A percentile compares a stretch with the other conserved stretches of the same genome.
Evolutionary conservation across 805 yeast genomes (phyloP).

Genomic region (Zygoascus flipseniorum): DNA sequence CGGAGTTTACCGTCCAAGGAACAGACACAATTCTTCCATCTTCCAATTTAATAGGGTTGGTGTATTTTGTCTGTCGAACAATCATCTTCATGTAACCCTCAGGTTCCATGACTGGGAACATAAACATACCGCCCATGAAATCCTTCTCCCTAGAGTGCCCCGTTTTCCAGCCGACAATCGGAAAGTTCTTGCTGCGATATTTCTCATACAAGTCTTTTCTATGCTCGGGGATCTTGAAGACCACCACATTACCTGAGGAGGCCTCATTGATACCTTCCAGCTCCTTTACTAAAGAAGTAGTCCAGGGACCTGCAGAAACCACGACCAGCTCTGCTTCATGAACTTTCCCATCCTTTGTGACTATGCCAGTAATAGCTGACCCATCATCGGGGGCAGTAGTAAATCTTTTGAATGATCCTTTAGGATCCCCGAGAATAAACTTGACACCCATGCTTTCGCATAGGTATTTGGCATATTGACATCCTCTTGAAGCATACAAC

Average conservation of each 20-base stretch:
- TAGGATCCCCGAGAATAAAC: slow-evolving; percentile 1
- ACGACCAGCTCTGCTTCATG: slow-evolving; percentile 5
- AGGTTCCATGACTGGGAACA: slow-evolving; percentile 6
- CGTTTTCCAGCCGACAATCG: slow-evolving; percentile 3
- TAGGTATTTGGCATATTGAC: slow-evolving; percentile 4
- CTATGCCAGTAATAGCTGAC: slow-evolving; percentile 1
- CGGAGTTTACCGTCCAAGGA: slow-evolving; percentile 3
- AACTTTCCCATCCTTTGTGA: slow-evolving; percentile 5
- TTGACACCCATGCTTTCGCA: slow-evolving; percentile 2
- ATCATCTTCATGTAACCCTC: slow-evolving; percentile 6
- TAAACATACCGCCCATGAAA: slow-evolving; percentile 4
- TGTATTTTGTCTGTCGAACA: slow-evolving; percentile 3
- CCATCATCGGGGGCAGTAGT: not conserved
- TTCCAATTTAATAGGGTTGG: slow-evolving; percentile 2
- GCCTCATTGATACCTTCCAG: slow-evolving; percentile 5
- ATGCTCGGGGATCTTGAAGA: slow-evolving; percentile 4
- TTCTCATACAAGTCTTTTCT: slow-evolving; percentile 5
- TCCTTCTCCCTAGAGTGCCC: slow-evolving; percentile 3
- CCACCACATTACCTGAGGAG: slow-evolving; percentile 2
- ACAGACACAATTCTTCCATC: slow-evolving; percentile 2
- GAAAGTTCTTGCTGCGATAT: slow-evolving; percentile 4
- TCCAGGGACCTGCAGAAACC: slow-evolving; percentile 9
- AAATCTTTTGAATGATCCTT: not conserved
- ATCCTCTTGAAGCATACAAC: slow-evolving; percentile 2
- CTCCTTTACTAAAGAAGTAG: slow-evolving; percentile 3